Percentiles rank a stretch among this genome's conserved stretches.
Conservation (phyloP, 2,329 filamentous ascomycete genomes). For the Massarina eburnea region DNA sequence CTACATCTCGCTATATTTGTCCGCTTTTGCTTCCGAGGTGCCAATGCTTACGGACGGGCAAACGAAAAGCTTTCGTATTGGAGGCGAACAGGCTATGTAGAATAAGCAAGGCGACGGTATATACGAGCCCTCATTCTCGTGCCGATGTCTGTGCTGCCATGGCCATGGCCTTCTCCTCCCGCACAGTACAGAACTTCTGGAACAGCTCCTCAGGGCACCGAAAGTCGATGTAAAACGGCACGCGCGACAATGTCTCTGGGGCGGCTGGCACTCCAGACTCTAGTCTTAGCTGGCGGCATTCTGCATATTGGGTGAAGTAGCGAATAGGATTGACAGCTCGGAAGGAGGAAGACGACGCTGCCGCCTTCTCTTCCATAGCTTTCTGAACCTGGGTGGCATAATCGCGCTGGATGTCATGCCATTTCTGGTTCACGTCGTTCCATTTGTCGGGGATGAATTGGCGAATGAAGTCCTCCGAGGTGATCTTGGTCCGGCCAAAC, state of each 20-base stretch:
- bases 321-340: slow-evolving; percentile 18
- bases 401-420: slow-evolving; percentile 20
- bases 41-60: too few species aligned
- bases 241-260: slow-evolving; percentile 21
- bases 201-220: slow-evolving; percentile 28
- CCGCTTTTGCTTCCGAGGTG: too few species aligned
- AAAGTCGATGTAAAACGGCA: slow-evolving; percentile 34
- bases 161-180: slow-evolving; percentile 4
- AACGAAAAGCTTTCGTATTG: too few species aligned
- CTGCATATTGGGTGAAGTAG: slow-evolving; percentile 27
- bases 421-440: slow-evolving; percentile 21
- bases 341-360: slow-evolving; percentile 11
- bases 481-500: slow-evolving; percentile 14
- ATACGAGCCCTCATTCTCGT: background rate
- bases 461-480: slow-evolving; percentile 17
- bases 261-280: slow-evolving; percentile 11
- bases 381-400: slow-evolving; percentile 22
- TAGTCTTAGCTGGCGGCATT: slow-evolving; percentile 14
- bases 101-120: too few species aligned
- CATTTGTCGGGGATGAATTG: slow-evolving; percentile 18
- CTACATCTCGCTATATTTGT: background rate
- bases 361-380: slow-evolving; percentile 21
- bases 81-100: too few species aligned
- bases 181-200: slow-evolving; percentile 12
- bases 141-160: slow-evolving; percentile 4